Evolutionary conservation across 495 filamentous ascomycete genomes (phyloP), one percentile per base, ranked within the genome.

Genomic region (Neurospora sublineolata): DNA sequence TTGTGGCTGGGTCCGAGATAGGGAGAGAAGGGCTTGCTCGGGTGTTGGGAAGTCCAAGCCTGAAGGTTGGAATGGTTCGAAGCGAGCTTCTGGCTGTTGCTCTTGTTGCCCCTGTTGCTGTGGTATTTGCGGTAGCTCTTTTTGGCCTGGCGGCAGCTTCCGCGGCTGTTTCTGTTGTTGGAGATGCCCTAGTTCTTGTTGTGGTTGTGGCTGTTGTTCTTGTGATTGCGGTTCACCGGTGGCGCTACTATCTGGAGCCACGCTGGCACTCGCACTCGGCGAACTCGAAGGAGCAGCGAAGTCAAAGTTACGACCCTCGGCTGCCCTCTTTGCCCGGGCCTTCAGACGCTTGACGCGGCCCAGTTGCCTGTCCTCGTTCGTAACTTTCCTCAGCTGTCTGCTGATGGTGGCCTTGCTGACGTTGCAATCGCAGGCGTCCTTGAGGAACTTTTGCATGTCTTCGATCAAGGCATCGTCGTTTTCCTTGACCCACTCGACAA

Each of bases 381-480:
- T 69, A 14, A 68, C 71, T 58, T 37, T 72, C 44, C 40, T 72
- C 42, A 70, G 69, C 42, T 70, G 69, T 40, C 69, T 70, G 41
- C 69, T 70, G 71, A 79, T 75, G 23, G 76, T 76, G 4, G 74
- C 68, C 10, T 69, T 41, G 72, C 77, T 77, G 36, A 79, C 64
- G 11, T 78, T 67, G 27, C 78, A 70, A 46, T 69, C 71, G 27
- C 74, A 77, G 4, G 74, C 44, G 7, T 68, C 72, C 70, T 72
- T 70, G 38, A 79, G 69, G 37, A 75, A 79, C 40, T 68, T 40
- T 67, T 79, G 77, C 72, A 78, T 78, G 68, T 79, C 77, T 10
- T 76, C 77, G 36, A 79, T 72, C 4, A 78, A 73, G 0, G 75
- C 77, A 68, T 78, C 73, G 14, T 73, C 71, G 71, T 79, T 72